Evolutionary conservation across 495 filamentous ascomycete genomes (phyloP), one percentile per base, ranked within the genome.

Genomic region (Penicillium canescens): DNA sequence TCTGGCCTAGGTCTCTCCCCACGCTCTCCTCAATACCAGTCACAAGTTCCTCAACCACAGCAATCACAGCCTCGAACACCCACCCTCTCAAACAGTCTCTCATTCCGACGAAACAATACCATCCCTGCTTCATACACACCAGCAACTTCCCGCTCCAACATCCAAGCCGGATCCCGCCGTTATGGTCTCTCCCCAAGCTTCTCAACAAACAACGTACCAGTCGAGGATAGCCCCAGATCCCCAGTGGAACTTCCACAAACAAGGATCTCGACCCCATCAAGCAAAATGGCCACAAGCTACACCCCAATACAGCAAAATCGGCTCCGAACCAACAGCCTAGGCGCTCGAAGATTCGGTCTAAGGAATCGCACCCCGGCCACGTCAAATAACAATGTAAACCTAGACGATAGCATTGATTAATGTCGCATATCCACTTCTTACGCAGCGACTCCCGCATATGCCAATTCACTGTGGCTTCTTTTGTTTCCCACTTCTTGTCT

Each of bases 101-200:
- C 75, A 7, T 64, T 70, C 16, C 75, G 77, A 31, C 68, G 77
- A 42, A 75, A 66, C 59, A 71, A 78, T 33, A 69, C 74, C 57
- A 65, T 72, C 9, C 68, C 75, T 8, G 59, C 56, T 36, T 46
- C 60, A 1, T 66, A 72, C 36, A 71, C 74, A 3, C 75, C 78
- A n/a, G 61, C 69, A 16, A 72, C 75, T 14, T 65, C 76, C 9
- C 68, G 72, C 46, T 63, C 70, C 33, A 75, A 67, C 44, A 72
- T 77, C 49, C 76, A 78, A 50, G 73, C 70, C 13, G 77, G 75
- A 21, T 75, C 67, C n/a, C 72, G 76, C 20, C 68, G 76, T n/a
- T 81, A 79, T 45, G 74, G 71, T 3, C 42, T 72, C 13, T 57
- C 68, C 16, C 45, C 72, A n/a, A 59, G 54, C 37, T 48, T 64